phyloP scores from a whole-genome alignment of 2,329 filamentous ascomycete species.

The Reticulascus tulasneorum region DNA sequence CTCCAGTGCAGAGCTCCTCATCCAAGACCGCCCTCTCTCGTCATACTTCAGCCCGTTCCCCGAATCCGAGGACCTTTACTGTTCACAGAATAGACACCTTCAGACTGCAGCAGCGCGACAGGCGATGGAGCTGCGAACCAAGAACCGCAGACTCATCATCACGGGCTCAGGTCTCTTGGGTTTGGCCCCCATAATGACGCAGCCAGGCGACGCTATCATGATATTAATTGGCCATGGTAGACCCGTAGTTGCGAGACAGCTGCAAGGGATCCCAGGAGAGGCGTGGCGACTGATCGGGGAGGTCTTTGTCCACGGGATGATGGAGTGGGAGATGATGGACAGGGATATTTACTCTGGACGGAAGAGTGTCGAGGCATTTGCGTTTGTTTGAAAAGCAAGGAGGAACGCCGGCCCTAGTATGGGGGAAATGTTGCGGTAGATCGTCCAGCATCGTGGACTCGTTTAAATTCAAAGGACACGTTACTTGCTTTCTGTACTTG shows the following conservation, averaged over 20 bases:
- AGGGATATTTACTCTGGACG: background rate
- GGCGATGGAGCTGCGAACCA: constrained; percentile 2
- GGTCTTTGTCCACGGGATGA: constrained; percentile 1
- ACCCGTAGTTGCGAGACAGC: background rate
- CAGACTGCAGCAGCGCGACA: background rate
- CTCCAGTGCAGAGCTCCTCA: background rate
- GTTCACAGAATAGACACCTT: background rate
- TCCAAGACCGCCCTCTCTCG: background rate
- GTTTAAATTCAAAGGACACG: too few species aligned
- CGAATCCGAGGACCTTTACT: too few species aligned
- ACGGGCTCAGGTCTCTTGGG: constrained; percentile 2
- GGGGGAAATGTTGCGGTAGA: too few species aligned
- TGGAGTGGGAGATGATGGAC: constrained; percentile 3
- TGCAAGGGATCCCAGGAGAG: background rate
- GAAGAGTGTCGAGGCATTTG: background rate
- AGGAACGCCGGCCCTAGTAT: too few species aligned
- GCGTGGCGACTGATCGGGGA: background rate
- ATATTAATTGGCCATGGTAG: background rate
- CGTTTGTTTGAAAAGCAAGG: background rate
- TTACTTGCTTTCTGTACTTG: too few species aligned
- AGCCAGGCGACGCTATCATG: constrained; percentile 3
- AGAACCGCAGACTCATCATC: background rate
- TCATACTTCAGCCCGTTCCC: constrained; percentile 1
- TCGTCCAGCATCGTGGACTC: too few species aligned
- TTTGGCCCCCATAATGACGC: background rate